Percentiles rank a stretch among this genome's conserved stretches.
Evolutionary conservation across 2,329 filamentous ascomycete species (phyloP).

Genomic region (Colletotrichum destructivum): DNA sequence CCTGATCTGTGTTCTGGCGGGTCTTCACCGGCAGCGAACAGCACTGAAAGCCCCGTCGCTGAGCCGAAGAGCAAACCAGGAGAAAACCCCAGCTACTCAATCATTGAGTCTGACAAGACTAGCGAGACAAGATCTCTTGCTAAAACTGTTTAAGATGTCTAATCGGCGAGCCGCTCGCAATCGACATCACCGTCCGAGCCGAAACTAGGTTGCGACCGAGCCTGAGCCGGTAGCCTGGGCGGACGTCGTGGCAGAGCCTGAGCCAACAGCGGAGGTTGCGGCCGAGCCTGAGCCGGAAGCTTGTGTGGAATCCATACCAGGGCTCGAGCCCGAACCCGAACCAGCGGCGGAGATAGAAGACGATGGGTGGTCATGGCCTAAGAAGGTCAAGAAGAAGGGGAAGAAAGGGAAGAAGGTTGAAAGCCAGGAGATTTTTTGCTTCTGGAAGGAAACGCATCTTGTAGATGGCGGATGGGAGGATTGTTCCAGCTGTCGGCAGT

Average conservation of each 20-base stretch:
- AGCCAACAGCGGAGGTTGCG: not conserved
- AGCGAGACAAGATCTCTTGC: conserved; percentile 9
- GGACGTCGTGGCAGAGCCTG: not conserved
- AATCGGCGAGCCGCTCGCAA: conserved; percentile 41
- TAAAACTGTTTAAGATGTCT: conserved; percentile 17
- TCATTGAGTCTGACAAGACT: not conserved
- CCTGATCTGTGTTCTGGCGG: too few relatives aligned
- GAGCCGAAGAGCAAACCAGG: too few relatives aligned
- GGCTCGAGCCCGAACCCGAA: not conserved
- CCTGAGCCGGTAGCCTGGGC: not conserved
- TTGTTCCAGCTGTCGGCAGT: conserved; percentile 8
- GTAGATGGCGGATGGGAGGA: conserved; percentile 2
- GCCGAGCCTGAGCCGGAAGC: not conserved
- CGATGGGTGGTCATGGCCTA: not conserved
- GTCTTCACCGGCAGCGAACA: too few relatives aligned
- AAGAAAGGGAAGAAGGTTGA: conserved; percentile 6
- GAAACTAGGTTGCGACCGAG: not conserved
- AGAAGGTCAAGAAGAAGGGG: conserved; percentile 13
- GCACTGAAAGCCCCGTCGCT: too few relatives aligned
- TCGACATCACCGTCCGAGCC: conserved; percentile 47
- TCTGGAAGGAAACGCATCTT: not conserved
- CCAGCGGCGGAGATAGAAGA: not conserved
- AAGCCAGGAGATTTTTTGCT: not conserved
- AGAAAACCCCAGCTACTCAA: not conserved
- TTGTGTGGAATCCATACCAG: not conserved